Percentiles rank a stretch among this genome's conserved stretches.
Evolutionary conservation across 2,329 filamentous ascomycete genomes (phyloP).

Genomic region (Ophiostoma quercus): DNA sequence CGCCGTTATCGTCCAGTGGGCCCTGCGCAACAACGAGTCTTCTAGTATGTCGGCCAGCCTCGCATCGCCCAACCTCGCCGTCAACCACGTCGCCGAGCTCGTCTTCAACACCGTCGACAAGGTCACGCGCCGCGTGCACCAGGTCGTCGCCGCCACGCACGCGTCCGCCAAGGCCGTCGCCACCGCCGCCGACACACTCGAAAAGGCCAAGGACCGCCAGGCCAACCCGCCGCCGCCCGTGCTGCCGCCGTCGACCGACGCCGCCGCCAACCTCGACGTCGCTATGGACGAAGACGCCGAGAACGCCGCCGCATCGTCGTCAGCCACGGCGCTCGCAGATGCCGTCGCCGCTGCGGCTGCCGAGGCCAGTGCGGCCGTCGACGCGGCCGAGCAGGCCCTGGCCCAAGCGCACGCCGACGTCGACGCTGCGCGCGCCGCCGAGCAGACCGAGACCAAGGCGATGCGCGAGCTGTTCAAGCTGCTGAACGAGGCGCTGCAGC

Average conservation of each 20-base stretch:
- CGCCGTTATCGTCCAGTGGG: conserved; percentile 82
- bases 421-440: conserved; percentile 52
- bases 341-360: conserved; percentile 36
- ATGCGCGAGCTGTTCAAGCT: conserved; percentile 76
- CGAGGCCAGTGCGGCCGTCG: conserved; percentile 21
- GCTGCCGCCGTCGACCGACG: conserved; percentile 2
- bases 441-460: conserved; percentile 62
- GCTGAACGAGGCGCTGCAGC: conserved; percentile 71
- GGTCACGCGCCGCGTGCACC: conserved; percentile 78
- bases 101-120: conserved; percentile 84
- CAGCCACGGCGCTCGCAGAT: conserved; percentile 32
- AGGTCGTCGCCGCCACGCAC: conserved; percentile 55
- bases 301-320: neutral
- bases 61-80: conserved; percentile 55
- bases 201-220: conserved; percentile 39
- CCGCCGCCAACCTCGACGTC: conserved; percentile 36
- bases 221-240: conserved; percentile 32
- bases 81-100: conserved; percentile 81
- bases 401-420: conserved; percentile 25
- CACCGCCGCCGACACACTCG: conserved; percentile 27
- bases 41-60: neutral
- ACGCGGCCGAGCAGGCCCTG: conserved; percentile 34
- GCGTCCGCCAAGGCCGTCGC: conserved; percentile 32
- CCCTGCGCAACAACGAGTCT: conserved; percentile 43
- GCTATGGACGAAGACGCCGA: conserved; percentile 35